phyloP scores from a whole-genome alignment of 805 yeast genomes.

The Yamadazyma endophytica region DNA sequence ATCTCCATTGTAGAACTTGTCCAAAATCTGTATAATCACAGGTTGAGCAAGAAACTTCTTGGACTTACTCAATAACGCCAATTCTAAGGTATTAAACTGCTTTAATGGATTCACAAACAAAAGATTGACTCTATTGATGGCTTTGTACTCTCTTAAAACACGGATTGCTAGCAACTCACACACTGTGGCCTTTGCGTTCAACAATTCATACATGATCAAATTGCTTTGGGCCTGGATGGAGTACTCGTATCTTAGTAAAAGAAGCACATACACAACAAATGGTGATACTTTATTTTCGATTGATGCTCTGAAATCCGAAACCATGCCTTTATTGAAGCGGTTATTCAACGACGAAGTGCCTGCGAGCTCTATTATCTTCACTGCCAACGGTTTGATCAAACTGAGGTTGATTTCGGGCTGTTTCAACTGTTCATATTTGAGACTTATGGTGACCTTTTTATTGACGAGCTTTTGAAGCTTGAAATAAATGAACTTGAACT shows the following conservation, averaged over 20 bases:
- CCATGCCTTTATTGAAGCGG: conserved; percentile 28
- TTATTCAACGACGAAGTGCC: conserved; percentile 27
- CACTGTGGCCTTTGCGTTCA: conserved; percentile 43
- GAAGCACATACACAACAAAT: conserved; percentile 26
- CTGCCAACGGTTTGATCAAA: conserved; percentile 44
- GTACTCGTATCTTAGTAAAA: conserved; percentile 35
- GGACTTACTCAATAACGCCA: conserved; percentile 50
- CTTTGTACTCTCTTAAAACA: conserved; percentile 43
- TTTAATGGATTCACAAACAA: conserved; percentile 45
- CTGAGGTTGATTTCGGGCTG: conserved; percentile 48
- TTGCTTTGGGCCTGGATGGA: conserved; percentile 36
- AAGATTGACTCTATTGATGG: conserved; percentile 40
- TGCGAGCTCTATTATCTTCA: conserved; percentile 35
- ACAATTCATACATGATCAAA: conserved; percentile 31
- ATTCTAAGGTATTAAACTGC: conserved; percentile 45
- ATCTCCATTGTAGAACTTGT: conserved; percentile 51
- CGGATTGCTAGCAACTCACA: conserved; percentile 53
- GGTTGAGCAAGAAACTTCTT: conserved; percentile 52
- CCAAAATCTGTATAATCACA: conserved; percentile 41
- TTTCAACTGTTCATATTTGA: conserved; percentile 48
- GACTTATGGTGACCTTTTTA: conserved; percentile 37
- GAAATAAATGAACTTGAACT: conserved; percentile 37
- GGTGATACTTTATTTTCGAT: conserved; percentile 17
- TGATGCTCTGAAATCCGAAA: conserved; percentile 14
- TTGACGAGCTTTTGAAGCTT: conserved; percentile 40